These are phyloP conservation scores for Magnusiomyces sp. DNA, from an alignment of 1,139 yeast genomes.

Conservation along the genomic window DNA sequence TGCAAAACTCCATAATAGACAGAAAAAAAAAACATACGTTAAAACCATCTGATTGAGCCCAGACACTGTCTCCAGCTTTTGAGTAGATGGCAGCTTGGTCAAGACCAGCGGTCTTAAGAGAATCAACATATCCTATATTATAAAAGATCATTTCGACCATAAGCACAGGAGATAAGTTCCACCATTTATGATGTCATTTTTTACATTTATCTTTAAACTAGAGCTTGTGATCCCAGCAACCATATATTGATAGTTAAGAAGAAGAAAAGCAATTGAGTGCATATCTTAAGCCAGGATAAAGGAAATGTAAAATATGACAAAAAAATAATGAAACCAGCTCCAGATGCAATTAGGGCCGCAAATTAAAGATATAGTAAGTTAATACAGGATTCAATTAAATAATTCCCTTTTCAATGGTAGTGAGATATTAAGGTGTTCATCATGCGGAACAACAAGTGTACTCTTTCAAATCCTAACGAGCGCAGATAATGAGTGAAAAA, in stretches of 20 bases:
- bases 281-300: background rate
- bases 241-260: background rate
- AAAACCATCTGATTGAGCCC: constrained; percentile 81
- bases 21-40: constrained; percentile 35
- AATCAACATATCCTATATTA: constrained; percentile 78
- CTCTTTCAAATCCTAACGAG: background rate
- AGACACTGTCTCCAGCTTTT: constrained; percentile 85
- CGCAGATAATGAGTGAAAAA: background rate
- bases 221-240: background rate
- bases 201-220: background rate
- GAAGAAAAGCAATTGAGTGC: background rate
- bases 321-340: background rate
- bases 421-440: background rate
- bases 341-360: background rate
- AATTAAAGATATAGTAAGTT: background rate
- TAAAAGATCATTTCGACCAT: constrained; percentile 9
- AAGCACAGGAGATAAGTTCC: constrained; percentile 7
- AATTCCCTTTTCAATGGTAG: no score
- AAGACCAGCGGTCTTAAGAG: constrained; percentile 73
- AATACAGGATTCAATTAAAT: background rate
- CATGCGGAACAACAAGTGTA: no score
- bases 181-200: background rate
- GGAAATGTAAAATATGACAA: background rate
- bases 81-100: constrained; percentile 92
- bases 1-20: background rate